These are phyloP conservation scores for Neolentinus lepideus DNA, from an alignment of 1,284 basidiomycete genomes.

Conservation along the genomic window DNA sequence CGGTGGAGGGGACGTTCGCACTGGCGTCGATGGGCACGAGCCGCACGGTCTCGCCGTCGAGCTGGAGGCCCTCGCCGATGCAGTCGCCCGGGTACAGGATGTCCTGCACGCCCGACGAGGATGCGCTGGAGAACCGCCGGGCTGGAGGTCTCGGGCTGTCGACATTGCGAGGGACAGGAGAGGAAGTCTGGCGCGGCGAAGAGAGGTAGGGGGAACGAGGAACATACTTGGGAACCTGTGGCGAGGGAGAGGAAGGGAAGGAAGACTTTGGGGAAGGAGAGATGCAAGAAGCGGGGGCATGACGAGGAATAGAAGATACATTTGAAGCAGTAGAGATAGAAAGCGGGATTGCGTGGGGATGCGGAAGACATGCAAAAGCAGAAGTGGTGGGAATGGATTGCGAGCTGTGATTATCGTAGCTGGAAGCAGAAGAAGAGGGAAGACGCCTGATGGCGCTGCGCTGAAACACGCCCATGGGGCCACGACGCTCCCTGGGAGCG, in stretches of 20 bases:
- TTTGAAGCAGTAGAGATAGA: constrained; percentile 2
- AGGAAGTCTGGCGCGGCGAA: constrained; percentile 17
- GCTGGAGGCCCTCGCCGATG: constrained; percentile 54
- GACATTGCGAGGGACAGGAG: constrained; percentile 13
- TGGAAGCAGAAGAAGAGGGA: constrained; percentile 18
- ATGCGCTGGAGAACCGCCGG: constrained; percentile 11
- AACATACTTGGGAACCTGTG: constrained; percentile 14
- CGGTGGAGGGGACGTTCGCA: constrained; percentile 9
- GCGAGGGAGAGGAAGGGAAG: constrained; percentile 16
- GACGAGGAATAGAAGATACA: constrained; percentile 19
- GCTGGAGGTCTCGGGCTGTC: constrained; percentile 17
- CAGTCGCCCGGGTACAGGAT: constrained; percentile 63
- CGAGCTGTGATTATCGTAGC: constrained; percentile 11
- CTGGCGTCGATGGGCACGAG: constrained; percentile 34
- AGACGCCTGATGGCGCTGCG: not conserved
- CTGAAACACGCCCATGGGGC: not conserved
- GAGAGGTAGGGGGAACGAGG: constrained; percentile 23
- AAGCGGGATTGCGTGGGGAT: constrained; percentile 10
- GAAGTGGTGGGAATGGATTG: constrained; percentile 14
- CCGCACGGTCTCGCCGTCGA: constrained; percentile 58
- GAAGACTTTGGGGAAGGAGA: constrained; percentile 12
- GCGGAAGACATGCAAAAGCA: constrained; percentile 2
- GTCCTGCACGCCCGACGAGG: constrained; percentile 49
- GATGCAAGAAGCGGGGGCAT: constrained; percentile 18
- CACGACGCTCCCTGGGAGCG: not conserved